Evolutionary conservation across 2,329 filamentous ascomycete genomes (phyloP), one percentile per base, ranked within the genome.

Genomic region (Furcasterigmium sp.): DNA sequence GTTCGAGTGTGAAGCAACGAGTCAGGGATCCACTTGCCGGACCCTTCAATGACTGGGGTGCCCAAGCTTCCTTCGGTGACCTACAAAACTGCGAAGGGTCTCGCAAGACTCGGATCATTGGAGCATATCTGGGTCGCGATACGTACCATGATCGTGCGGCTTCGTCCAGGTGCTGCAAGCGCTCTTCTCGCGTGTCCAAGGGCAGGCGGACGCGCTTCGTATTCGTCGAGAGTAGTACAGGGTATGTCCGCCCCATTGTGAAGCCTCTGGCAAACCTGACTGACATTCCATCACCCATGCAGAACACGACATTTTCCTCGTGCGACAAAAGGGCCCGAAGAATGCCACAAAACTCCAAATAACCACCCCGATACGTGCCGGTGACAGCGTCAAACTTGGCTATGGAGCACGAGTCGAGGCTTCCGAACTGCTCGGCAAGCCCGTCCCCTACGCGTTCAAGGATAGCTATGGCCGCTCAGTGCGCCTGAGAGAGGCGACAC

Each of bases 381-480:
- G 56, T 8, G 44, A 50, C 11, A 54, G 47, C n/a, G 53, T 69
- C 41, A 61, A 55, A 23, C 59, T 69, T 3, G 53, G 53, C 1
- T 68, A 80, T 42, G 68, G 68, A 26, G 76, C 77, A 6, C 56
- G 56, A 0, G 53, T 84, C 10, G 48, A 59, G 0, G 73, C 77
- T 42, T 60, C 65, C 41, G 72, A 80, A 29, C 76, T 90, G 44
- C 84, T 91, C 53, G 85, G 84, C 30, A 77, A 73, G 48, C 62
- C 64, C 32, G 59, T 76, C 5, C 73, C 84, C 47, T 80, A 85
- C 50, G 55, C 72, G n/a, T 65, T 88, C 10, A 59, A 64, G 29
- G 76, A 81, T 37, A 70, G 65, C 48, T 75, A 52, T 4, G 72
- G 70, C 23, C 57, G 65, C 9, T 57, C 70, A 5, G 79, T 77